Conservation (phyloP, 345 rosid species). For the Limnanthes douglasii region DNA sequence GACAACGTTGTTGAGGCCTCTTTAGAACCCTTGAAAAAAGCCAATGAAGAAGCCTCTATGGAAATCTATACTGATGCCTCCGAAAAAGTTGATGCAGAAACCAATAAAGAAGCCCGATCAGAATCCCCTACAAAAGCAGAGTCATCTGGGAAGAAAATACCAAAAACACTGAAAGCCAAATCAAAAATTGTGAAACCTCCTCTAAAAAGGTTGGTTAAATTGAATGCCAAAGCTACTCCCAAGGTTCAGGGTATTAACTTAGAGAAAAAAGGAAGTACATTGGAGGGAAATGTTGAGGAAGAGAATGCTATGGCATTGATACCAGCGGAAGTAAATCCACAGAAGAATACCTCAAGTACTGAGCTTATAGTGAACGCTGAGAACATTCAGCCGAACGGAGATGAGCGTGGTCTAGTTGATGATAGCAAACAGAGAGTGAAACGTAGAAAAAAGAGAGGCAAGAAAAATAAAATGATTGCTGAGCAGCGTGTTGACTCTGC, state of each 20-base stretch:
- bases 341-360: too few relatives aligned
- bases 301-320: slow-evolving; percentile 10
- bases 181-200: slow-evolving; percentile 24
- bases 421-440: slow-evolving; percentile 5
- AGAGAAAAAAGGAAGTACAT: slow-evolving; percentile 9
- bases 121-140: slow-evolving; percentile 10
- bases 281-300: slow-evolving; percentile 1
- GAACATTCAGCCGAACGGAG: slow-evolving; percentile 9
- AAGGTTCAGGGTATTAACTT: slow-evolving; percentile 6
- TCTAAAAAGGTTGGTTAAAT: slow-evolving; percentile 13
- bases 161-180: slow-evolving; percentile 20
- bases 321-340: slow-evolving; percentile 12
- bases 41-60: too few relatives aligned
- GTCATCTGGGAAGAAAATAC: slow-evolving; percentile 17
- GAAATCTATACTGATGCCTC: too few relatives aligned
- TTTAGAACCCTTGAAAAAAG: too few relatives aligned
- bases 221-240: slow-evolving; percentile 10
- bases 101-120: slow-evolving; percentile 16
- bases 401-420: slow-evolving; percentile 7
- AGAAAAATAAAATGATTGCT: slow-evolving; percentile 5
- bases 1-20: slow-evolving; percentile 14
- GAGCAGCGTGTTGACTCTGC: slow-evolving; percentile 5
- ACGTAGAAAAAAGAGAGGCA: slow-evolving; percentile 10
- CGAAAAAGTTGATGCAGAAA: too few relatives aligned
- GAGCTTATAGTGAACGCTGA: too few relatives aligned